Percentiles rank a stretch among this genome's conserved stretches.
These are phyloP conservation scores for Irpex rosettiformis DNA, from an alignment of 1,284 basidiomycete species.

Conservation along the genomic window DNA sequence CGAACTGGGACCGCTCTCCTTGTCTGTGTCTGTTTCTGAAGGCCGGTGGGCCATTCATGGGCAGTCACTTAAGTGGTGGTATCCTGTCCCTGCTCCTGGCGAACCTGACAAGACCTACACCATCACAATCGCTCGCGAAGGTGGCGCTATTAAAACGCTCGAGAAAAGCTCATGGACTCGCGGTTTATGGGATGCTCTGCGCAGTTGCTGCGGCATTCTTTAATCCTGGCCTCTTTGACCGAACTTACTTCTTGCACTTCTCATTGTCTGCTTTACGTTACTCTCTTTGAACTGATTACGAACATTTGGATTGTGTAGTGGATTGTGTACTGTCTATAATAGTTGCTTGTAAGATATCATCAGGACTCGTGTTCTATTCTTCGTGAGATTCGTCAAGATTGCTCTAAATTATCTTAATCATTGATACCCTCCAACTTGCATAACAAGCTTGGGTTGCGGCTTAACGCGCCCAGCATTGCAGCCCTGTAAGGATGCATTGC, in stretches of 20 bases:
- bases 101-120: constrained; percentile 51
- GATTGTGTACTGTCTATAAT: background rate
- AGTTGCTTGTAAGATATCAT: background rate
- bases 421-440: background rate
- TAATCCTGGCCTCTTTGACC: background rate
- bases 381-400: background rate
- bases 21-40: constrained; percentile 54
- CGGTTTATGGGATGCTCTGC: constrained; percentile 5
- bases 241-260: background rate
- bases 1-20: constrained; percentile 26
- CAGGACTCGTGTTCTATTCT: background rate
- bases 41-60: constrained; percentile 72
- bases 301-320: background rate
- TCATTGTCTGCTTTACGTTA: background rate
- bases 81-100: constrained; percentile 56
- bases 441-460: background rate
- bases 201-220: background rate
- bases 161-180: constrained; percentile 13
- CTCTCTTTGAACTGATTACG: background rate
- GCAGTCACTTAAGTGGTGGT: constrained; percentile 83
- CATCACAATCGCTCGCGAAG: constrained; percentile 61
- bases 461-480: background rate
- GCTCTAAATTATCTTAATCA: background rate
- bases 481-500: background rate
- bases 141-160: constrained; percentile 52